Base-by-base conservation (phyloP, 257 asterid genomes). In the Hygrophila difformis region DNA sequence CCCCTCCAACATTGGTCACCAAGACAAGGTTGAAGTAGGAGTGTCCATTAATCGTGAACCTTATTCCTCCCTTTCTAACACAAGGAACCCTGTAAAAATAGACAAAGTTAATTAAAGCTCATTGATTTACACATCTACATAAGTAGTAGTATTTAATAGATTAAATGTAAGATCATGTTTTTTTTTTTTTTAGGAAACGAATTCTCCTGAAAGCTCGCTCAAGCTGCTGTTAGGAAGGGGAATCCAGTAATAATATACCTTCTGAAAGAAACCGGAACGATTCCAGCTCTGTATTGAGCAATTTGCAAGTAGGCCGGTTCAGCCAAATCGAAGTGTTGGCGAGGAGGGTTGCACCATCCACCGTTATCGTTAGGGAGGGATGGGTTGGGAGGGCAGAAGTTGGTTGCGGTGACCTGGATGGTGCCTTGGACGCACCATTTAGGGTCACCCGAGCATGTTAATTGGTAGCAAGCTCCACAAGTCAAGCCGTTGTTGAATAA, bases 341-440 rank as follows among this genome's bases (percentile, higher is more conserved):
- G 95, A 2, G 97, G 97, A 36, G 95, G 87, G 55, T 87, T 87
- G 78, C 97, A 87, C 97, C 97, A 87, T 1, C 97, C 97, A 10
- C 97, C 95, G 59, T 78, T 66, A 56, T 78, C 75, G 33, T 78
- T 87, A 0, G 96, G 69, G 58, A 72, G 38, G 29, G 82, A 66
- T 9, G 94, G 93, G 64, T 87, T 87, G 0, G 97, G 92, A 3
- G 97, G 97, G 71, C 97, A 87, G 67, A 87, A 87, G 35, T 87
- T 83, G 4, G 97, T 87, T 36, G 97, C 97, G 0, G 97, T 87
- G 52, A 87, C 88, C 4, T 52, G 74, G 51, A 84, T 81, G 40
- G 68, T 60, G n/a, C 95, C 95, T 1, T 79, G 54, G 5, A 76
- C 49, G 44, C 97, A 87, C 69, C 66, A 81, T 31, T 59, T 61